These are phyloP conservation scores for Calendula officinalis DNA, from an alignment of 129 eudicot species.

Conservation along the genomic window DNA sequence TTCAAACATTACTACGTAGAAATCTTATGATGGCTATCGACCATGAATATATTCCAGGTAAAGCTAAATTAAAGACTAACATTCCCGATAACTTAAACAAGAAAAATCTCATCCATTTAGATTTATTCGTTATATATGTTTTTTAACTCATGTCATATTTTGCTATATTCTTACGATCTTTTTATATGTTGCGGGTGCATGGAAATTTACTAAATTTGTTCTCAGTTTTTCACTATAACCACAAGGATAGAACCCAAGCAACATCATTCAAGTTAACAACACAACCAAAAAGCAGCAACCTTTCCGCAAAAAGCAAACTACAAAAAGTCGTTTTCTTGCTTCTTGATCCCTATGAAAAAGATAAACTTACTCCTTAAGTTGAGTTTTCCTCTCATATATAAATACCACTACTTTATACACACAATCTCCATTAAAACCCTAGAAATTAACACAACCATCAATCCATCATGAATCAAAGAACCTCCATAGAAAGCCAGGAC, in stretches of 20 bases:
- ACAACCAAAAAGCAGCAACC: constrained; percentile 26
- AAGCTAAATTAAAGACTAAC: no score
- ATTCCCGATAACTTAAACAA: no score
- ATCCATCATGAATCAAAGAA: constrained; percentile 39
- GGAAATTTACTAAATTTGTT: no score
- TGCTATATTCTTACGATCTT: no score
- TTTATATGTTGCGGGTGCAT: no score
- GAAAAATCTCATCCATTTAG: no score
- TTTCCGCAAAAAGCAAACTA: constrained; percentile 25
- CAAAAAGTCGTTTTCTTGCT: constrained; percentile 29
- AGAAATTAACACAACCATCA: background rate
- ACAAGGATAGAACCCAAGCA: background rate
- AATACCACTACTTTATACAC: background rate
- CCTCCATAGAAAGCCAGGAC: constrained; percentile 45
- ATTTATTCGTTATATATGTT: no score
- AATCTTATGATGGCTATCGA: no score
- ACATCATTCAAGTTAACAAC: constrained; percentile 1
- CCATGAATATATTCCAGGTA: no score
- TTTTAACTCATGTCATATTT: no score
- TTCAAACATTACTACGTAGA: no score
- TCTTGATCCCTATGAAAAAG: background rate
- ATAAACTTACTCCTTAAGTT: constrained; percentile 46
- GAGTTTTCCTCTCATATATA: constrained; percentile 14
- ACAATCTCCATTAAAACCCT: background rate
- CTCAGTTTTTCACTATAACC: no score